These are phyloP conservation scores for Solanum pinnatisectum DNA, from an alignment of 257 asterid genomes.

Conservation along the genomic window DNA sequence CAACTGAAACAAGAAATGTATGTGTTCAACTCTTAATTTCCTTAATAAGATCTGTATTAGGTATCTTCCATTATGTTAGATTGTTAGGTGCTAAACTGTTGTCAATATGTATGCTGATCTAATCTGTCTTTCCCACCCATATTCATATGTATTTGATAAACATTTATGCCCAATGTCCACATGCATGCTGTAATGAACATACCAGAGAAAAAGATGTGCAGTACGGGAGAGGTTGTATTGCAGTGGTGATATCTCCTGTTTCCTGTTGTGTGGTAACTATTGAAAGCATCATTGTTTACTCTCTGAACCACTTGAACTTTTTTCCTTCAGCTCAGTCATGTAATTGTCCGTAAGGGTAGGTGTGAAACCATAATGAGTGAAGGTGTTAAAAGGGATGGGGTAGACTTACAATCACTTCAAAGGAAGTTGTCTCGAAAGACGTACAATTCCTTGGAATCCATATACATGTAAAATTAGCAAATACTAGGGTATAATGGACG, in stretches of 20 bases:
- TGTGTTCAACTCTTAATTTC: background rate
- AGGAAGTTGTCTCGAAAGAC: background rate
- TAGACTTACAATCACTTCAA: background rate
- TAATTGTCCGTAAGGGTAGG: background rate
- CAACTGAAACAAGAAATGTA: slow-evolving; percentile 69
- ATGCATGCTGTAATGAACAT: background rate
- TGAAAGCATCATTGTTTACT: background rate
- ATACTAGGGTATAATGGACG: background rate
- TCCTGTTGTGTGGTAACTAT: background rate
- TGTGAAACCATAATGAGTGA: background rate
- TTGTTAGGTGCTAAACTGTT: background rate
- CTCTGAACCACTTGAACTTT: background rate
- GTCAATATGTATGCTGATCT: background rate
- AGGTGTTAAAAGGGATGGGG: background rate
- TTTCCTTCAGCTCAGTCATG: background rate
- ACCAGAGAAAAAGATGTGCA: background rate
- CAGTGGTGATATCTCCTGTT: background rate
- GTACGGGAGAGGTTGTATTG: background rate
- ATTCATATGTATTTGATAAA: background rate
- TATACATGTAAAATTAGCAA: background rate
- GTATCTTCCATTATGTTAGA: background rate
- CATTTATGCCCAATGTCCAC: background rate
- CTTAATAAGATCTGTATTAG: background rate
- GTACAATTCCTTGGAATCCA: background rate
- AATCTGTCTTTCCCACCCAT: background rate